phyloP scores from a whole-genome alignment of 352 stramenopile species.

The Phytophthora tentaculata region DNA sequence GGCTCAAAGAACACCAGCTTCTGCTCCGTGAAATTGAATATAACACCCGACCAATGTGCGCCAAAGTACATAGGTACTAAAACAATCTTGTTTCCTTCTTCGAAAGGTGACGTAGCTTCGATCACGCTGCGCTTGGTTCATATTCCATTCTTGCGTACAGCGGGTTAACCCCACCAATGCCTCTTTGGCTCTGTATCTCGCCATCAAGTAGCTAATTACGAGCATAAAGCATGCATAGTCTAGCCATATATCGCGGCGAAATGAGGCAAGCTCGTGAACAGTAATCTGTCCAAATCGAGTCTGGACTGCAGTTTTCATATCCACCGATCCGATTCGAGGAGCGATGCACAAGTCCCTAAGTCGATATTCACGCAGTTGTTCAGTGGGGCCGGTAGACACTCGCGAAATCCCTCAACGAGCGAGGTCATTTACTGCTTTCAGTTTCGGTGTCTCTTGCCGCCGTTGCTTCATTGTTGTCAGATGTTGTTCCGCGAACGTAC shows the following conservation, averaged over 20 bases:
- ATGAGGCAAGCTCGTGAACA: neutral
- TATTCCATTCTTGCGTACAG: neutral
- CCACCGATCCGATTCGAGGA: neutral
- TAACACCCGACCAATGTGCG: neutral
- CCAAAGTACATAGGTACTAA: neutral
- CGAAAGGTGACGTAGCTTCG: neutral
- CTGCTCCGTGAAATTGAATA: neutral
- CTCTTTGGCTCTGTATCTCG: no score
- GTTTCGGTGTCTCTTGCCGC: neutral
- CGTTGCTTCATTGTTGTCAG: neutral
- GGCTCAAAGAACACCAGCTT: neutral
- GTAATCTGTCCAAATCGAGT: neutral
- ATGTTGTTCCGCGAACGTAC: neutral
- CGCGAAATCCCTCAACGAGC: neutral
- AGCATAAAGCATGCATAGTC: no score
- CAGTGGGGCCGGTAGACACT: neutral
- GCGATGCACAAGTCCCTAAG: constrained; percentile 1
- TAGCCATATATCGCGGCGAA: no score
- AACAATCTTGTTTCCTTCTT: neutral
- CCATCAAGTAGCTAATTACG: constrained; percentile 3
- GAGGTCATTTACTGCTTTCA: neutral
- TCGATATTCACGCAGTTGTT: constrained; percentile 9
- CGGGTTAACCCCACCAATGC: no score
- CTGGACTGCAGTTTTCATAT: neutral
- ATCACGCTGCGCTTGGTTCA: neutral